Percentiles rank a stretch among this genome's conserved stretches.
These are phyloP conservation scores for Loxodes magnus DNA, from an alignment of 73 alveolate species.

Conservation along the genomic window DNA sequence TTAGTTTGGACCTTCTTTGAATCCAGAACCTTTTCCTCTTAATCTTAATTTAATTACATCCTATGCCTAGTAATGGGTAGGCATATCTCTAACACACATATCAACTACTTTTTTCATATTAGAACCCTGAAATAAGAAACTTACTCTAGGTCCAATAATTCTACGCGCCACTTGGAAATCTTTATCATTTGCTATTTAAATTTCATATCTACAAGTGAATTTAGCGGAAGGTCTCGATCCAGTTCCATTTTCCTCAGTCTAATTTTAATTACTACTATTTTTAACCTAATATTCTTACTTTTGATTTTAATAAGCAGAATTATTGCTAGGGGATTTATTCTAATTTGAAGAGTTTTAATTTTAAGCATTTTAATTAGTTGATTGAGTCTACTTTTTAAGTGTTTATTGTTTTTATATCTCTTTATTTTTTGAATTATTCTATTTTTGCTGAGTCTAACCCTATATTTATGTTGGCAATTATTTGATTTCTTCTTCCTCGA, in stretches of 20 bases:
- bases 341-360: not conserved
- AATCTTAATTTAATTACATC: constrained; percentile 82
- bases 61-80: constrained; percentile 39
- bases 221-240: constrained; percentile 55
- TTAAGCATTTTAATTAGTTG: constrained; percentile 5
- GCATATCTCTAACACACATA: constrained; percentile 60
- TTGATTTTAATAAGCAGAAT: not conserved
- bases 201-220: constrained; percentile 90
- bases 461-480: not conserved
- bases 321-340: not conserved
- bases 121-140: constrained; percentile 52
- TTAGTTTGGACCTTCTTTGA: constrained; percentile 94
- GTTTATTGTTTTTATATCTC: not conserved
- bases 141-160: constrained; percentile 69
- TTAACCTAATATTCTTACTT: not conserved
- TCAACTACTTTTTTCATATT: constrained; percentile 93
- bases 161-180: constrained; percentile 94
- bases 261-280: constrained; percentile 13
- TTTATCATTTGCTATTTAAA: constrained; percentile 89
- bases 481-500: not conserved
- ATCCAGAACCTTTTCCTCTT: constrained; percentile 97
- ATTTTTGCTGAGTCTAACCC: not conserved
- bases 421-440: no score
- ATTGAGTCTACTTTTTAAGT: not conserved
- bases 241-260: constrained; percentile 28